Base-by-base conservation (phyloP, 1,139 yeast species). In the Kodamaea alishanica region DNA sequence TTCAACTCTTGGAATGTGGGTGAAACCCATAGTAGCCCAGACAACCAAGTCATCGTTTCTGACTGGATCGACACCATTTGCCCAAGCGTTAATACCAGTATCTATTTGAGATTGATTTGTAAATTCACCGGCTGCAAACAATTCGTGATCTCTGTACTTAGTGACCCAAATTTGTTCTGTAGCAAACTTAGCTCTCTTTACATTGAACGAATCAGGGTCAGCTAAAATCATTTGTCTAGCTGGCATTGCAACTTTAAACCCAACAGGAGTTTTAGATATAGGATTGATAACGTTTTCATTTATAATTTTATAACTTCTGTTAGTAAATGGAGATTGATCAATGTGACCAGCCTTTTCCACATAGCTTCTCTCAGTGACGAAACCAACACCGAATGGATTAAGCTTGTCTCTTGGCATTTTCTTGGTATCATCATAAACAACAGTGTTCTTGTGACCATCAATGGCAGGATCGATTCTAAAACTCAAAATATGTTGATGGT, bases 391-490 rank as follows among this genome's bases (percentile, higher is more conserved):
- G 64, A 69, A 78, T 43, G 88, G 87, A 63, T 87, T 86, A 48
- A 68, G 56, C 33, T 65, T 61, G 38, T 76, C 71, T 40, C 63
- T 65, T 35, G 84, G 85, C 67, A 83, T 69, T 56, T 79, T 77
- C 45, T 74, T 77, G 38, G 83, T 81, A 58, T 87, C 95, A 56
- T 83, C 89, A 51, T 76, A 82, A 40, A 79, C 81, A 45, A 84
- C 86, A 8, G 94, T 70, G 70, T 87, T 86, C 52, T 79, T 72
- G 64, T 85, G 86, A 52, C 95, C 95, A 55, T 87, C 96, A 39
- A 87, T 60, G 41, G 95, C 89, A 32, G 95, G 90, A 63, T 87
- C 95, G 54, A 87, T 79, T 71, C 95, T 81, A 65, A 86, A 81
- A 9, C 87, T 79, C 58, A 87, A 74, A 53, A 87, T 73, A 65